Percentiles rank a stretch among this genome's conserved stretches.
Conservation (phyloP, 306 rosid genomes). For the Leucaena leucocephala region DNA sequence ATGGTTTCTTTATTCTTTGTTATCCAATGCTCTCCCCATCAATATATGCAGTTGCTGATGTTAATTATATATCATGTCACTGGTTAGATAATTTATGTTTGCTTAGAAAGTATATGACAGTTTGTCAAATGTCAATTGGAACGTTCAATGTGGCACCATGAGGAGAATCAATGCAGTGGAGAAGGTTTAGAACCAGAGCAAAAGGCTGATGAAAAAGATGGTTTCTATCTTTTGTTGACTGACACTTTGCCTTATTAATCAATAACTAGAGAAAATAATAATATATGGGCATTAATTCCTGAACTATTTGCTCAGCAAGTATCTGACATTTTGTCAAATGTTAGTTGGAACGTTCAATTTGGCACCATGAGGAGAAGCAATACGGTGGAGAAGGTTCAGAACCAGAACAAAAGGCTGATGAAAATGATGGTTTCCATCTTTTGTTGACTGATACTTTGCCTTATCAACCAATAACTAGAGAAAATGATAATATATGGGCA, state of each 20-base stretch:
- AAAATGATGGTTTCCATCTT: constrained; percentile 52
- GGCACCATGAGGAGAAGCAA: constrained; percentile 63
- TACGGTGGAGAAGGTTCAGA: constrained; percentile 44
- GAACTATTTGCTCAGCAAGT: no score
- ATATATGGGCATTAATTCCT: constrained; percentile 71
- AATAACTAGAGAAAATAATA: constrained; percentile 59
- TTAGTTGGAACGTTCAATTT: constrained; percentile 58
- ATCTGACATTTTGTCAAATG: no score
- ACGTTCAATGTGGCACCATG: constrained; percentile 51
- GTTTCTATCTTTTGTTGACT: constrained; percentile 40
- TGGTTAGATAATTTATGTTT: neutral
- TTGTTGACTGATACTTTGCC: constrained; percentile 36
- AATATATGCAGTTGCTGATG: constrained; percentile 50
- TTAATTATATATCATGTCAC: constrained; percentile 37
- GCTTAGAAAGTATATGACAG: constrained; percentile 26
- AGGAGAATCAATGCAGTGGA: constrained; percentile 53
- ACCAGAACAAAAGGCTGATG: constrained; percentile 44
- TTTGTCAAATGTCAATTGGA: constrained; percentile 53
- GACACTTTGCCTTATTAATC: constrained; percentile 45
- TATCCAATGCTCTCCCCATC: neutral
- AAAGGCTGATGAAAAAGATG: constrained; percentile 57
- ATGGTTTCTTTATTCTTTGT: neutral
- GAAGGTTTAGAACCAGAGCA: constrained; percentile 43
- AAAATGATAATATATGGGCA: constrained; percentile 77
- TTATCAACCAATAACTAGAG: constrained; percentile 53